phyloP scores from a whole-genome alignment of 2,329 filamentous ascomycete genomes.

The Parascedosporium putredinis region DNA sequence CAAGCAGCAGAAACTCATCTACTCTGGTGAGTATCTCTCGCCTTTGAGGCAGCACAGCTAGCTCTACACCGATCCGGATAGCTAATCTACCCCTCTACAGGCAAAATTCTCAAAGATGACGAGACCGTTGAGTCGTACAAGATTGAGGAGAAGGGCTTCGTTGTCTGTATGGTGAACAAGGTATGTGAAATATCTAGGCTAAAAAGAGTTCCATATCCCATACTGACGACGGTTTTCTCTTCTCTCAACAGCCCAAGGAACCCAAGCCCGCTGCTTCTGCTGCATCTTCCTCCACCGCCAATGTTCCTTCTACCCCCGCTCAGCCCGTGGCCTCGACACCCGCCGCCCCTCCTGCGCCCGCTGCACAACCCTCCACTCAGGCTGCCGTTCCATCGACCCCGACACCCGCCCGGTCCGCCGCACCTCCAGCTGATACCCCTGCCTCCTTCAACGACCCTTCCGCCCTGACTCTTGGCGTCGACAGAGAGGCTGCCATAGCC shows the following conservation, averaged over 20 bases:
- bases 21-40: slow-evolving; percentile 60
- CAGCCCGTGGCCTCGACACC: slow-evolving; percentile 38
- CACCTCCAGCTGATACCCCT: slow-evolving; percentile 30
- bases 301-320: slow-evolving; percentile 57
- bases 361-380: slow-evolving; percentile 30
- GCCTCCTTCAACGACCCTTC: slow-evolving; percentile 56
- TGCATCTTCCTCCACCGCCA: slow-evolving; percentile 48
- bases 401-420: slow-evolving; percentile 38
- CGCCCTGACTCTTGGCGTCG: slow-evolving; percentile 74
- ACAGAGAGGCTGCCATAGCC: slow-evolving; percentile 70
- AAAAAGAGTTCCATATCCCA: background rate
- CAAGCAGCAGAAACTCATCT: slow-evolving; percentile 89
- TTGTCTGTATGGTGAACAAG: slow-evolving; percentile 98
- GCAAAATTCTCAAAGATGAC: slow-evolving; percentile 97
- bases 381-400: slow-evolving; percentile 39
- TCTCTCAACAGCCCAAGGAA: slow-evolving; percentile 40
- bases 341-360: slow-evolving; percentile 38
- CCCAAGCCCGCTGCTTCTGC: slow-evolving; percentile 59
- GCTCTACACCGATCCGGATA: too few species aligned
- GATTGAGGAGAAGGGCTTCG: slow-evolving; percentile 98
- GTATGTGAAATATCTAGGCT: slow-evolving; percentile 36
- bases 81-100: too few species aligned
- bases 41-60: too few species aligned
- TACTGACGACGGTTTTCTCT: too few species aligned
- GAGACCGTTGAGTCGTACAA: slow-evolving; percentile 95